phyloP scores from a whole-genome alignment of 2,329 filamentous ascomycete species.

The Calonectria hawksworthii region DNA sequence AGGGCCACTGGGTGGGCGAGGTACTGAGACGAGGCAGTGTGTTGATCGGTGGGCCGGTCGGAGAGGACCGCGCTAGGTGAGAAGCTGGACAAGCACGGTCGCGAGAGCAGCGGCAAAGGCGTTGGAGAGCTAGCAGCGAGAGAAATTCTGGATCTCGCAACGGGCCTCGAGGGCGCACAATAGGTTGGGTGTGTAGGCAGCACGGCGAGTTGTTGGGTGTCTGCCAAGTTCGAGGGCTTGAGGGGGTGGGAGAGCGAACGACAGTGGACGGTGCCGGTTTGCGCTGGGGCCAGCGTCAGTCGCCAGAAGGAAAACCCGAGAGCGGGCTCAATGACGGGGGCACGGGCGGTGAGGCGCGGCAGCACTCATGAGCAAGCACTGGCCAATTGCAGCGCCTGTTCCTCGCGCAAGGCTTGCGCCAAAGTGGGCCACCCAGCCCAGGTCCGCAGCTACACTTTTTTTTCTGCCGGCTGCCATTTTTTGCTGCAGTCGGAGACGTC shows the following conservation, averaged over 20 bases:
- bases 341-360: constrained; percentile 48
- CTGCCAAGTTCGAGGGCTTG: constrained; percentile 10
- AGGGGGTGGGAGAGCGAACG: constrained; percentile 28
- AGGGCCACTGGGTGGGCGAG: constrained; percentile 4
- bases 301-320: constrained; percentile 39
- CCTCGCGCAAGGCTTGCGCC: constrained; percentile 42
- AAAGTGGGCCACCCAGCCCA: constrained; percentile 31
- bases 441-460: constrained; percentile 41
- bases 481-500: constrained; percentile 35
- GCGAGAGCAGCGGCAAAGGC: constrained; percentile 10
- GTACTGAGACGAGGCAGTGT: constrained; percentile 16
- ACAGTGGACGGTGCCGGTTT: constrained; percentile 41
- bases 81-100: constrained; percentile 33
- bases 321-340: constrained; percentile 50
- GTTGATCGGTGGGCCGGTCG: constrained; percentile 35
- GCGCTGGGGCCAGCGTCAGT: constrained; percentile 41
- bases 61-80: constrained; percentile 36
- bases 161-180: constrained; percentile 9
- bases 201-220: neutral
- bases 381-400: constrained; percentile 52
- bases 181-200: neutral
- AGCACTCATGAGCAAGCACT: constrained; percentile 41
- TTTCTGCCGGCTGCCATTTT: constrained; percentile 35
- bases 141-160: constrained; percentile 9
- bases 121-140: constrained; percentile 15